phyloP scores from a whole-genome alignment of 2,329 filamentous ascomycete species.

The Paecilomyces sp. region DNA sequence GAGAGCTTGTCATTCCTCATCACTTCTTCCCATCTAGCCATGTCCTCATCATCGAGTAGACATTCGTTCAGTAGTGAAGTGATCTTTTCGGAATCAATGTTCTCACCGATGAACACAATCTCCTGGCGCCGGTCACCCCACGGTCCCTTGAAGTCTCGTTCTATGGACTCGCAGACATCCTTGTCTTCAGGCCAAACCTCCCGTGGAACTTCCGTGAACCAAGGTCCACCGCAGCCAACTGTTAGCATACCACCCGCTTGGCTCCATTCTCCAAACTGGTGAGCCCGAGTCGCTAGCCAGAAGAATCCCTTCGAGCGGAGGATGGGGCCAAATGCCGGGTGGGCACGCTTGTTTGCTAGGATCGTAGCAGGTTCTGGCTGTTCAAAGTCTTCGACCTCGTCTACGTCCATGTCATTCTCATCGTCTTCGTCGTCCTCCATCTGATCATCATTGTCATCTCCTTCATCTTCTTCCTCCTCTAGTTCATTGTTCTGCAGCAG shows the following conservation, averaged over 20 bases:
- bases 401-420: constrained; percentile 8
- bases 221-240: constrained; percentile 33
- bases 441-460: constrained; percentile 16
- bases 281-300: constrained; percentile 36
- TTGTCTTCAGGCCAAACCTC: constrained; percentile 46
- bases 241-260: constrained; percentile 41
- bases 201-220: constrained; percentile 54
- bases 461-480: constrained; percentile 19
- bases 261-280: constrained; percentile 38
- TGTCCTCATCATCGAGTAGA: constrained; percentile 55
- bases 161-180: constrained; percentile 42
- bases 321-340: constrained; percentile 30
- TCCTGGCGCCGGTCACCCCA: constrained; percentile 68
- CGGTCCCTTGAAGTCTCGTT: constrained; percentile 42
- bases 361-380: constrained; percentile 25
- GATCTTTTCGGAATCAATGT: constrained; percentile 48
- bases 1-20: constrained; percentile 39
- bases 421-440: constrained; percentile 16
- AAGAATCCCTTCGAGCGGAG: constrained; percentile 40
- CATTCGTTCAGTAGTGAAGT: constrained; percentile 52
- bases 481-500: constrained; percentile 31
- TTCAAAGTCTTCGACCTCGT: constrained; percentile 21
- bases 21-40: constrained; percentile 46
- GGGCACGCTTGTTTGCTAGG: constrained; percentile 30
- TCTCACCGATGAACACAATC: constrained; percentile 66